Conservation (phyloP, 169 alveolate species). For the Amoebophrya sp. region DNA sequence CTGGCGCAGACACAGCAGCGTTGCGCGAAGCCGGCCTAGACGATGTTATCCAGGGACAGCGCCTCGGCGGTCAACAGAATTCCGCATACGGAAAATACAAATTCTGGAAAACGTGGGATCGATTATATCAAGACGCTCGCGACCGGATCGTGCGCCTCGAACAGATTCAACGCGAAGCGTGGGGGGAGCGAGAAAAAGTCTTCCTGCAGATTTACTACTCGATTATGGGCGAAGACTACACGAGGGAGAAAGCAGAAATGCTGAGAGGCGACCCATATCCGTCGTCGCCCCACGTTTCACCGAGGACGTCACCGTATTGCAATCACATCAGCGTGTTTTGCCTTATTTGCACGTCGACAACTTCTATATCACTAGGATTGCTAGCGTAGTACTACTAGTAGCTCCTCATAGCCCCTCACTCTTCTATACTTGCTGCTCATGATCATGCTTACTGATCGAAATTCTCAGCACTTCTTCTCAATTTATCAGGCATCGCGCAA, state of each 20-base stretch:
- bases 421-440: no score
- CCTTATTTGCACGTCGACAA: no score
- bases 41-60: neutral
- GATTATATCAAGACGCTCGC: neutral
- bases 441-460: no score
- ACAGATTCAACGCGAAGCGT: neutral
- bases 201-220: neutral
- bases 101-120: neutral
- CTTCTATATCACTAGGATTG: no score
- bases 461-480: no score
- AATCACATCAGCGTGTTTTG: no score
- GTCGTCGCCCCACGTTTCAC: neutral
- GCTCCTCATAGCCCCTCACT: no score
- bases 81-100: neutral
- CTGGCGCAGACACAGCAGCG: neutral
- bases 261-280: conserved; percentile 3
- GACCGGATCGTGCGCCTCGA: conserved; percentile 14
- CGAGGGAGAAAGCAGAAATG: neutral
- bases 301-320: neutral
- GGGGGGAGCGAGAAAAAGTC: neutral
- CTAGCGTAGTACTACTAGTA: no score
- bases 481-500: no score
- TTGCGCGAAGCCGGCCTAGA: neutral
- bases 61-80: neutral
- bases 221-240: neutral